Conservation (phyloP, 345 rosid species). For the Murraya koenigii region DNA sequence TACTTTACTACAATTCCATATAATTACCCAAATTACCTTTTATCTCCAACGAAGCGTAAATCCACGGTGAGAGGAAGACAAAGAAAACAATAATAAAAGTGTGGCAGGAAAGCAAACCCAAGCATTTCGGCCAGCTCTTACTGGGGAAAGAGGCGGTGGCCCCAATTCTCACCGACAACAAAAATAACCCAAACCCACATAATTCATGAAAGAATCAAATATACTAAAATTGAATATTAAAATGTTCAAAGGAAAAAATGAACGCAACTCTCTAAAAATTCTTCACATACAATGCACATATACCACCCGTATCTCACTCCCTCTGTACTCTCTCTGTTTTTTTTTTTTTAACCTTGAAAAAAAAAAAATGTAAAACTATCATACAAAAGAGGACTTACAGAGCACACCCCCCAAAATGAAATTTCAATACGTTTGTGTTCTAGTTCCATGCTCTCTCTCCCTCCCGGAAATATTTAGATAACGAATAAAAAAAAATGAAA, state of each 20-base stretch:
- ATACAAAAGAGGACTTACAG: background rate
- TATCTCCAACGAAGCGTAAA: background rate
- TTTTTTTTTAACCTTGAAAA: background rate
- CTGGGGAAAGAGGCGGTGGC: background rate
- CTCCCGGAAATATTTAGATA: too few species aligned
- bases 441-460: too few species aligned
- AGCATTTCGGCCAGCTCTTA: background rate
- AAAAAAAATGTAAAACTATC: background rate
- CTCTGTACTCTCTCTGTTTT: background rate
- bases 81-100: background rate
- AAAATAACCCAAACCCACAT: background rate
- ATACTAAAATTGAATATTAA: background rate
- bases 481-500: background rate
- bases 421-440: background rate
- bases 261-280: background rate
- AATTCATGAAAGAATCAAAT: background rate
- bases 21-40: background rate
- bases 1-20: background rate
- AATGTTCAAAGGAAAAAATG: background rate
- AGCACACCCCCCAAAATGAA: background rate
- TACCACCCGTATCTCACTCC: background rate
- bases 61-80: background rate
- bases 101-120: background rate
- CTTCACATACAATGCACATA: background rate
- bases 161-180: background rate